Base-by-base conservation (phyloP, 148 eudicot genomes). In the Polygonum aviculare region DNA sequence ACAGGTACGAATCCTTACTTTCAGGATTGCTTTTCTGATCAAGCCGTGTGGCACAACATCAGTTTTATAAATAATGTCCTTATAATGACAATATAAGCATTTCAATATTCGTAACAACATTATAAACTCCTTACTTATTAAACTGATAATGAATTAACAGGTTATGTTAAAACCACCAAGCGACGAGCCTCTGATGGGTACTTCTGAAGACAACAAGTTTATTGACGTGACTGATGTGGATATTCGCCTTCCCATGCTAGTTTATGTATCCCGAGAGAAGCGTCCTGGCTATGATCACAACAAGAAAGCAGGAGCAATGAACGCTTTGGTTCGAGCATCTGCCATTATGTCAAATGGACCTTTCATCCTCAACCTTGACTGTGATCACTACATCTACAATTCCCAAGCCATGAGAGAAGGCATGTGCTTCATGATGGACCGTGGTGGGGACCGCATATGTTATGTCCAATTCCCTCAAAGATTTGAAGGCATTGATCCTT, bases 241-340 rank as follows among this genome's bases (percentile, higher is more conserved):
- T 81, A 93, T 91, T 60, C 97, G 97, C 62, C 97, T 93, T 77
- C 98, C 98, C 11, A 75, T 93, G 90, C 90, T 93, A 77, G 98
- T 93, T 54, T 93, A 93, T 82, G 94, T 93, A 59, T 90, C 94
- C 15, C 92, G 94, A 73, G 94, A 90, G 84, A 90, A 90, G 73
- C 91, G 92, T 59, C 94, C 94, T 41, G 98, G 96, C 74, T 93
- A 93, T 82, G 98, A 93, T 77, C 98, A 91, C 85, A 93, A 93
- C 82, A 93, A 93, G 87, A 93, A 93, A 79, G 98, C 98, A 36
- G 98, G 98, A 50, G 98, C 98, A 74, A 93, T 93, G 98, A 93
- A 93, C 77, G 96, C 96, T 78, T 81, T 93, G 72, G 96, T 93
- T 63, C 84, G 98, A 70, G 92, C 96, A 67, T 91, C 98, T 4